These are phyloP conservation scores for Adansonia rubrostipa DNA, from an alignment of 441 rosid species.

Conservation along the genomic window DNA sequence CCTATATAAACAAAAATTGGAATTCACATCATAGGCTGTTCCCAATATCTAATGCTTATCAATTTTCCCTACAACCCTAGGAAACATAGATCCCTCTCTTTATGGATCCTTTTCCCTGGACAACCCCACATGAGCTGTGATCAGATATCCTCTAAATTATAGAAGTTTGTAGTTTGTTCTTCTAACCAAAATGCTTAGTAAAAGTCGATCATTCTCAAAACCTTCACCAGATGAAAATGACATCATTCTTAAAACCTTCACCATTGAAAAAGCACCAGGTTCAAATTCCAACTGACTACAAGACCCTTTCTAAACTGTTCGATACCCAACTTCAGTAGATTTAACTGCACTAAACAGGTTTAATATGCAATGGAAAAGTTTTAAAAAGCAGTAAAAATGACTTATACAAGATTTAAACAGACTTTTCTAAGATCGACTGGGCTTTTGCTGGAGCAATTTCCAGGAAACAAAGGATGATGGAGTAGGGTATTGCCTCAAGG, in stretches of 20 bases:
- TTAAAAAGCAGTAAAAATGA: neutral
- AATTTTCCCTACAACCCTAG: constrained; percentile 6
- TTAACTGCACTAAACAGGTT: neutral
- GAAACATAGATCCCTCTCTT: constrained; percentile 8
- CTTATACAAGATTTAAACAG: constrained; percentile 6
- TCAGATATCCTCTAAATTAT: neutral
- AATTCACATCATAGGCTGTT: neutral
- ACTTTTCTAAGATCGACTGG: neutral
- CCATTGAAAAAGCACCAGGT: constrained; percentile 17
- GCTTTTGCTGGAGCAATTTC: neutral
- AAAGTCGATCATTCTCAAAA: constrained; percentile 4
- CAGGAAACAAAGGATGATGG: constrained; percentile 1
- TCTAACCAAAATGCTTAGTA: constrained; percentile 17
- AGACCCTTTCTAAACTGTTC: constrained; percentile 7
- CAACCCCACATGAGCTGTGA: neutral
- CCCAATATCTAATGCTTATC: constrained; percentile 16
- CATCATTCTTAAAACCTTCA: neutral
- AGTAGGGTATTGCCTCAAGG: neutral
- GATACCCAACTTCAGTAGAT: neutral
- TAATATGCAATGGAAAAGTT: constrained; percentile 4
- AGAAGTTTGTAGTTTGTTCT: neutral
- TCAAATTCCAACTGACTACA: neutral
- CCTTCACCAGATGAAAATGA: neutral
- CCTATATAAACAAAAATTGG: neutral
- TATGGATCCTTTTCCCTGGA: constrained; percentile 1